Base-by-base conservation (phyloP, 352 stramenopile genomes). In the Thalassiosira sp. region DNA sequence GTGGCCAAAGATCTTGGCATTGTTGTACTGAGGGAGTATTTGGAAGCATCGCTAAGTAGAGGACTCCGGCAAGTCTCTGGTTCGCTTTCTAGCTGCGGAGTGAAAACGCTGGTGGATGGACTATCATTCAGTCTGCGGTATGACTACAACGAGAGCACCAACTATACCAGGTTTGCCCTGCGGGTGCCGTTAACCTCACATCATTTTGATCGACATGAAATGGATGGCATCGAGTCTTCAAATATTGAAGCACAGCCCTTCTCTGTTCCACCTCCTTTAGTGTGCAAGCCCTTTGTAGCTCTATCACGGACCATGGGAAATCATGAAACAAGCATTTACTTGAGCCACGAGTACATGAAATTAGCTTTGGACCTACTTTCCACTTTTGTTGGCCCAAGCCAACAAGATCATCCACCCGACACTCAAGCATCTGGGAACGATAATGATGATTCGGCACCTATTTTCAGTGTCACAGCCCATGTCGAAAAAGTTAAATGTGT, bases 121-220 rank as follows among this genome's bases (percentile, higher is more conserved):
- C 56, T 94, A 52, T 92, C 87, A 11, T 88, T 93, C 68, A 85
- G 71, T 18, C 51, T 92, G 1, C 64, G 76, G 18, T 84, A 91
- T 66, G 85, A 91, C 57, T 89, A 73, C 51, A 88, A 91, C 48
- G 68, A 68, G 51, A 58, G 33, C 8, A 79, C 53, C 20, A 89
- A 91, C 25, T 90, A 90, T 62, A 88, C 73, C 24, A 81, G 87
- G 62, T 81, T 90, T 66, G 52, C 79, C 24, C 31, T 91, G 1
- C 46, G 73, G 27, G 76, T 91, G 28, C 87, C 89, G 22, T 85
- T 90, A 43, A 74, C 42, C 51, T 48, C 53, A 22, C 10, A 84
- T 1, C 66, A 84, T 64, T 84, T 86, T 54, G 69, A 77, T 25
- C 40, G 49, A 25, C 37, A 56, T 68, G 70, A 71, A 40, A 84